Percentiles rank a stretch among this genome's conserved stretches.
These are phyloP conservation scores for Paraconiothyrium brasiliense DNA, from an alignment of 2,329 filamentous ascomycete genomes.

Conservation along the genomic window DNA sequence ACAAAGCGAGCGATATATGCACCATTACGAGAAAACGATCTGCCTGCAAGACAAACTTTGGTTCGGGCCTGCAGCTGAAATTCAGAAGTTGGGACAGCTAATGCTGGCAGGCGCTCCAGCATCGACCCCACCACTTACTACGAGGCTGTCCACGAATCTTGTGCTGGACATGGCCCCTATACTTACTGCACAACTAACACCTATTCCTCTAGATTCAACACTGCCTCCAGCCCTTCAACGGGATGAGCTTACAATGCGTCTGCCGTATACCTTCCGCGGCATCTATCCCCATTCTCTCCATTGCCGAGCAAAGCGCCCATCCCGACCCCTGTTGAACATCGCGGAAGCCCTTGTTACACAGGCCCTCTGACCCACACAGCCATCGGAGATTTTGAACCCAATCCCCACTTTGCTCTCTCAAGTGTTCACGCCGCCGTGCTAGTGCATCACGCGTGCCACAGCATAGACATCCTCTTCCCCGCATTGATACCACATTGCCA, in stretches of 20 bases:
- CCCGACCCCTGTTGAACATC: slow-evolving; percentile 6
- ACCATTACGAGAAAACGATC: neutral
- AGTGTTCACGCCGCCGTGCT: neutral
- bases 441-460: neutral
- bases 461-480: slow-evolving; percentile 2
- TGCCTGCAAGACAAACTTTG: neutral
- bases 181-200: neutral
- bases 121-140: neutral
- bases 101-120: neutral
- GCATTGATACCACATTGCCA: slow-evolving; percentile 5
- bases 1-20: neutral
- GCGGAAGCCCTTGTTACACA: slow-evolving; percentile 4
- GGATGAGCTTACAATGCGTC: neutral
- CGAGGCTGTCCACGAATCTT: neutral
- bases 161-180: neutral
- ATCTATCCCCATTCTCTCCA: neutral
- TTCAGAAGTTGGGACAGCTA: neutral
- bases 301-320: neutral
- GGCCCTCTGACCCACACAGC: neutral
- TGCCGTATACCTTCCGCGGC: slow-evolving; percentile 4
- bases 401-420: slow-evolving; percentile 5
- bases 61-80: neutral
- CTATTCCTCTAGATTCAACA: neutral
- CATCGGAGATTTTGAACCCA: slow-evolving; percentile 19
- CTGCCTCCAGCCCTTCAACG: neutral